Evolutionary conservation across 1,139 yeast species (phyloP), one percentile per base, ranked within the genome.

Genomic region (Pichia inconspicua): DNA sequence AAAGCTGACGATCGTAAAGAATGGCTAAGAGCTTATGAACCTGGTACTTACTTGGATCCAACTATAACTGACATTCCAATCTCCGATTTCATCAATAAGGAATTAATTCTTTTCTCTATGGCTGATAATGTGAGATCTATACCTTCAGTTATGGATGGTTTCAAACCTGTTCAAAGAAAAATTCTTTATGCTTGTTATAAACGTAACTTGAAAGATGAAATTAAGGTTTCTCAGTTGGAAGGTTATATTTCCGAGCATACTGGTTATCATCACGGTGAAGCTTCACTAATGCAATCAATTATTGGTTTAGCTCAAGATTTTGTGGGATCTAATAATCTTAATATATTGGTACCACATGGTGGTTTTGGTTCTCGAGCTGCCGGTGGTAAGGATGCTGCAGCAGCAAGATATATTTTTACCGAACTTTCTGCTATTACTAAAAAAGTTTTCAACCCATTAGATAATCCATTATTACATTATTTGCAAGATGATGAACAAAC

Each of bases 321-420:
- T 62, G 84, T 92, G 48, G 99, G 99, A 10, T 77, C 96, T 11
- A 94, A 94, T 62, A 94, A 94, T 61, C 70, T 94, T 58, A 86
- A 94, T 63, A 61, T 88, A 44, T 72, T 94, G 57, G 76, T 82
- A 65, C 98, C 99, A 42, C 85, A 84, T 64, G 99, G 99, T 73
- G 84, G 90, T 30, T 94, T 94, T 65, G 99, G 99, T 75, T 84
- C 97, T 2, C 80, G 99, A 69, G 92, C 95, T 40, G 77, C 89
- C 35, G 98, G 99, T 67, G 99, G 99, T 71, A 94, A 94, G 65
- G 98, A 94, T 72, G 94, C 89, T 27, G 87, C 97, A n/a, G 97
- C 97, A 41, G 84, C 97, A 52, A 90, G 99, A 78, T 94, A 94
- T 72, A 90, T 94, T 66, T 87, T 79, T 65, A 94, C 99, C 0